A percentile compares a stretch with the other conserved stretches of the same genome.
Conservation (phyloP, 164 flowering plant genomes). For the Chimonanthus salicifolius region DNA sequence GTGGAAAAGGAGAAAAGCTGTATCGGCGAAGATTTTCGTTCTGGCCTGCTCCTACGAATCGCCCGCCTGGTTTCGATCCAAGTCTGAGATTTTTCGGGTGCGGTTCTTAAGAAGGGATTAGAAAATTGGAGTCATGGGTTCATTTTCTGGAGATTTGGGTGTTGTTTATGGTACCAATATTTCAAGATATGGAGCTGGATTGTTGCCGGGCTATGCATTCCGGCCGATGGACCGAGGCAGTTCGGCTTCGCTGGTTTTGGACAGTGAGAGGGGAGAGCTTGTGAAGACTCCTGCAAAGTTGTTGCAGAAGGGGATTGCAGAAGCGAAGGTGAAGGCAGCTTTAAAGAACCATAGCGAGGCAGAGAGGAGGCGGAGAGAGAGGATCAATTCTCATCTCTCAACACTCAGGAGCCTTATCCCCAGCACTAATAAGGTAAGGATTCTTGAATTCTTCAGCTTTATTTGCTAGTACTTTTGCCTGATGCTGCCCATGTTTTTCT, state of each 20-base stretch:
- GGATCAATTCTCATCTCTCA: slow-evolving; percentile 76
- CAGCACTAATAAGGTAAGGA: slow-evolving; percentile 51
- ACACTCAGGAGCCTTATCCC: slow-evolving; percentile 70
- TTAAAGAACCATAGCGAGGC: slow-evolving; percentile 92
- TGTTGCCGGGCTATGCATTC: slow-evolving; percentile 13
- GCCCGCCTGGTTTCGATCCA: slow-evolving; percentile 62
- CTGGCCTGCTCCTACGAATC: slow-evolving; percentile 73
- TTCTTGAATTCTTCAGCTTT: background rate
- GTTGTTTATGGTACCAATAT: slow-evolving; percentile 11
- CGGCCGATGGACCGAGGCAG: slow-evolving; percentile 21
- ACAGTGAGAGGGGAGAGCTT: slow-evolving; percentile 49
- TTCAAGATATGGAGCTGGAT: slow-evolving; percentile 8
- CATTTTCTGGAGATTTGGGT: slow-evolving; percentile 20
- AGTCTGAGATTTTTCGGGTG: slow-evolving; percentile 15
- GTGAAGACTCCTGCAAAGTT: slow-evolving; percentile 35
- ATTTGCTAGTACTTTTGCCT: background rate
- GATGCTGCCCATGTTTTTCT: background rate
- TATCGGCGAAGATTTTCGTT: slow-evolving; percentile 46
- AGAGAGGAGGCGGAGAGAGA: slow-evolving; percentile 88
- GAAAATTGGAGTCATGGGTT: slow-evolving; percentile 18
- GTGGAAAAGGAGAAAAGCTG: slow-evolving; percentile 17
- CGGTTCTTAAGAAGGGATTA: slow-evolving; percentile 4
- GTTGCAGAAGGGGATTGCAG: slow-evolving; percentile 32
- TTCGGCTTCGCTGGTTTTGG: slow-evolving; percentile 44
- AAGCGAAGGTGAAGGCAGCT: slow-evolving; percentile 62